Base-by-base conservation (phyloP, 2,329 filamentous ascomycete species). In the Westerdykella ornata region DNA sequence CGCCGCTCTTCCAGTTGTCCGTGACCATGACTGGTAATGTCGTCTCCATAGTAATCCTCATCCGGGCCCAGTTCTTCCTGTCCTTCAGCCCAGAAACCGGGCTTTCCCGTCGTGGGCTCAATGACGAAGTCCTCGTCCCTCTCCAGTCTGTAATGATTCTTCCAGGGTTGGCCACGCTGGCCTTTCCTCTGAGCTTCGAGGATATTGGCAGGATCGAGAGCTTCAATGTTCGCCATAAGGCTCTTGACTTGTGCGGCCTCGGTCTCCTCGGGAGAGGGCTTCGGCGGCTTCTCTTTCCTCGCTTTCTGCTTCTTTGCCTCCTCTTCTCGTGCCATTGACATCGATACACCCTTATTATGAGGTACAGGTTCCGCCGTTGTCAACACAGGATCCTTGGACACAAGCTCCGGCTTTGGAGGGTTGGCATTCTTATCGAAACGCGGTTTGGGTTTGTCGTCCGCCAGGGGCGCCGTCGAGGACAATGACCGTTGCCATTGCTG, bases 1-100 rank as follows among this genome's bases (percentile, higher is more conserved):
- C 90, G 77, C 57, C 94, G 82, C 65, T 92, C 78, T 56, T 96
- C 87, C 53, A 98, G 71, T 70, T 97, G 88, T 39, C 76, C 81
- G 67, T 98, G 89, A 1, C 81, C 92, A 65, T 88, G 75, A 38
- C 80, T 80, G 44, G 85, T 84, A 45, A 98, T 85, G 63, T 95
- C 88, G 59, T 94, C 85, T 50, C 88, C 84, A 48, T 85, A 77
- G 62, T 84, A 85, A 49, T 81, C 76, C 42, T 74, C 71, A 20
- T 75, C 72, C 41, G 82, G 77, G 1, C 70, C 67, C 49, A 79
- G 73, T 46, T 79, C 72, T 22, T 70, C 68, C 35, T 66, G 59
- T 20, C 62, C 62, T 35, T 67, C 62, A 6, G 53, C 57, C 62
- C 63, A 67, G 54, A 66, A 67, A 0, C 63, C 64, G 0, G 37